Base-by-base conservation (phyloP, 805 yeast species). In the Monosporozyma aerobia region DNA sequence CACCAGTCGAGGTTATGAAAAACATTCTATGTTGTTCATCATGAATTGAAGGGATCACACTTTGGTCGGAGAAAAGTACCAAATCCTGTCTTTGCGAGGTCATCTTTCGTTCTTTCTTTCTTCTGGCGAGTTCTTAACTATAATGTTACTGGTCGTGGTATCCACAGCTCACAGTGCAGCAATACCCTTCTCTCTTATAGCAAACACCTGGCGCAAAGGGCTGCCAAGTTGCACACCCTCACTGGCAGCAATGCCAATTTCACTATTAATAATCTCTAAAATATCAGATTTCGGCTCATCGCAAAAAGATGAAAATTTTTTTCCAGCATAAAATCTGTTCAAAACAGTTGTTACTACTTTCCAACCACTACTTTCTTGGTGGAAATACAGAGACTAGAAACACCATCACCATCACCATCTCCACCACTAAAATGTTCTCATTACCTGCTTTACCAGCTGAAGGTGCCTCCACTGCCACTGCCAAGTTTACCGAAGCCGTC, bases 401-500 rank as follows among this genome's bases (percentile, higher is more conserved):
- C 19, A 27, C 9, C 41, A 33, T 30, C 16, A 43, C 25, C 14
- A 19, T 1, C 19, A 27, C 9, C 41, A 33, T 30, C 16, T 30
- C 25, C 14, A 29, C 13, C 35, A 49, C 30, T 30, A 47, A 9
- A 19, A 62, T 62, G 66, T 54, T 69, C 27, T 54, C 66, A 40
- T 69, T 78, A 57, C 78, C 82, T 54, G 67, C 77, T 66, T 57
- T 84, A 62, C 70, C 81, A 56, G 74, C 74, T 58, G 71, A 77
- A 54, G 78, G 79, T 32, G 73, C 77, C 43, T 77, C 79, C 70
- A 77, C 76, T 60, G 74, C 78, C 33, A 70, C 64, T 50, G 70
- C 79, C 58, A 73, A 75, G 53, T 80, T 74, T 68, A 64, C 85
- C 47, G 77, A 80, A 25, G 77, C 90, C 48, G 77, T 77, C 47